Base-by-base conservation (phyloP, 1,284 basidiomycete species). In the Phellinidium pouzarii region DNA sequence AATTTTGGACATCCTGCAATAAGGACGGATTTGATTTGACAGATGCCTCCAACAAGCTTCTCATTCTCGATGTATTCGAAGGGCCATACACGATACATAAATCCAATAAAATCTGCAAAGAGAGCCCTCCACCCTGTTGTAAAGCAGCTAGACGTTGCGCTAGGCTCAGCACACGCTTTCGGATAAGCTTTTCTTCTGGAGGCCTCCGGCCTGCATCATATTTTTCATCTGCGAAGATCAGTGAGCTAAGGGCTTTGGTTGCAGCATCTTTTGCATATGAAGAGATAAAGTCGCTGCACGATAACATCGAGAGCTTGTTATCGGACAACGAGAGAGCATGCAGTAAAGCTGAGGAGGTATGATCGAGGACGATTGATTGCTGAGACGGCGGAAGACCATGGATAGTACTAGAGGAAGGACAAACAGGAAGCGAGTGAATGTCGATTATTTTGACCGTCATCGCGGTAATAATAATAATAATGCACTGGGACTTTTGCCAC, bases 201-300 rank as follows among this genome's bases (percentile, higher is more conserved):
- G 69, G 66, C 9, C 64, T 57, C 6, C 49, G 40, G 27, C 40
- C 36, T 54, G 52, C 14, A 31, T 38, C 31, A 54, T 48, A 11
- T 60, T 59, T 51, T 2, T 60, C 59, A 19, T 50, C 27, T 3
- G 67, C 68, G 83, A 83, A 87, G 55, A 87, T 79, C 34, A 85
- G 65, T 5, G 66, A 59, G 45, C 83, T 71, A 0, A 87, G 69
- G 2, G 61, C 60, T 27, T 74, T 70, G 14, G 73, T 68, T 4
- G 84, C 81, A 1, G 64, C 64, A 59, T 84, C 79, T 56, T 72
- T 71, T 4, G 72, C 75, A 54, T 83, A 87, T 3, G 78, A 77
- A 5, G 74, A 66, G 43, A 87, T 37, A 61, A 84, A 87, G 2
- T 64, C 62, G 25, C 66, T 66, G 2, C 75, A 73, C 0, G 76